A percentile compares a stretch with the other conserved stretches of the same genome.
phyloP scores from a whole-genome alignment of 768 basidiomycete genomes.

The Boletus fagicola region DNA sequence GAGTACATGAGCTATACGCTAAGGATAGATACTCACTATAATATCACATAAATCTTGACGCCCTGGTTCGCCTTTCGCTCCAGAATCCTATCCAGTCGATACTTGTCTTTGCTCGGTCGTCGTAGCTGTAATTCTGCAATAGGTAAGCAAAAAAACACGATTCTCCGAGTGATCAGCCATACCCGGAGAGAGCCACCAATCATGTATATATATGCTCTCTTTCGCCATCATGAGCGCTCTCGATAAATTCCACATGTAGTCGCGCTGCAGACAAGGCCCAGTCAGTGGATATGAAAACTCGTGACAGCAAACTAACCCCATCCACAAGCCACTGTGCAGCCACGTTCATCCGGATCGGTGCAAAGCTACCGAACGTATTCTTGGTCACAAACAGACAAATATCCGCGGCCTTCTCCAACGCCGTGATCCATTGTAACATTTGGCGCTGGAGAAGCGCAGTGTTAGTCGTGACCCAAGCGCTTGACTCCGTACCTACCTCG shows the following conservation, averaged over 20 bases:
- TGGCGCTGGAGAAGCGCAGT: slow-evolving; percentile 55
- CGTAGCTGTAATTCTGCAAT: slow-evolving; percentile 76
- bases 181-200: slow-evolving; percentile 98
- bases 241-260: slow-evolving; percentile 98
- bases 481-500: slow-evolving; percentile 48
- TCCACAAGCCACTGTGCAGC: slow-evolving; percentile 98
- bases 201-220: slow-evolving; percentile 90
- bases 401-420: slow-evolving; percentile 75
- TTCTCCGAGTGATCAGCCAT: slow-evolving; percentile 7
- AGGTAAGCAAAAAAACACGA: background rate
- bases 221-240: slow-evolving; percentile 87
- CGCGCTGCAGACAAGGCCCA: slow-evolving; percentile 54
- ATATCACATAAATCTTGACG: slow-evolving; percentile 92
- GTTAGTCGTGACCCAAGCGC: slow-evolving; percentile 5
- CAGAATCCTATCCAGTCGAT: slow-evolving; percentile 82
- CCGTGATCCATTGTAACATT: slow-evolving; percentile 97
- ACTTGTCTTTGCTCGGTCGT: slow-evolving; percentile 78
- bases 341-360: slow-evolving; percentile 89
- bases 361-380: slow-evolving; percentile 93
- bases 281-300: background rate
- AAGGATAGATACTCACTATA: slow-evolving; percentile 61
- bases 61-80: slow-evolving; percentile 93
- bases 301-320: slow-evolving; percentile 57
- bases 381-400: slow-evolving; percentile 73
- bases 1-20: background rate